phyloP scores from a whole-genome alignment of 129 eudicot species.

The Artemisia tridentata region DNA sequence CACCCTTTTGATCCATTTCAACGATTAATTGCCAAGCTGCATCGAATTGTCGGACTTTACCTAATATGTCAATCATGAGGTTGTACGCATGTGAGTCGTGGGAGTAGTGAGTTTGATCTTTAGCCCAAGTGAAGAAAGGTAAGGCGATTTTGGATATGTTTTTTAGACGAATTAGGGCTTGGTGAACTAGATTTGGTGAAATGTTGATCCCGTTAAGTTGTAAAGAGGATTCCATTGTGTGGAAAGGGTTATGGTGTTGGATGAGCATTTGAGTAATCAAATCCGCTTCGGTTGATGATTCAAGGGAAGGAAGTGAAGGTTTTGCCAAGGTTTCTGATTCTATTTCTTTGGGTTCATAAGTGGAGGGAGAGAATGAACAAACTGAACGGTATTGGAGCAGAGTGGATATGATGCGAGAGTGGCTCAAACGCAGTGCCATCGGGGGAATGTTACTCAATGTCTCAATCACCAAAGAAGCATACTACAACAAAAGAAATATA shows the following conservation, averaged over 20 bases:
- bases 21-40: slow-evolving; percentile 75
- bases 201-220: slow-evolving; percentile 60
- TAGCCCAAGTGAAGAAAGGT: slow-evolving; percentile 69
- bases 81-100: slow-evolving; percentile 47
- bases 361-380: slow-evolving; percentile 16
- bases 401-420: background rate
- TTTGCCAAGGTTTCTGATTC: slow-evolving; percentile 25
- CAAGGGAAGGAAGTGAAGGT: slow-evolving; percentile 52
- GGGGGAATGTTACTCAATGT: background rate
- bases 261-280: slow-evolving; percentile 58
- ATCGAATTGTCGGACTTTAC: slow-evolving; percentile 71
- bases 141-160: slow-evolving; percentile 74
- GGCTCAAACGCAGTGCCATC: slow-evolving; percentile 25
- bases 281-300: slow-evolving; percentile 64
- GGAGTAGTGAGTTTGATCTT: slow-evolving; percentile 24
- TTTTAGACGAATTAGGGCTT: slow-evolving; percentile 72
- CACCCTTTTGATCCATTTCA: slow-evolving; percentile 51
- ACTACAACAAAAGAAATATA: background rate
- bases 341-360: slow-evolving; percentile 11
- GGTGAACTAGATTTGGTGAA: slow-evolving; percentile 58
- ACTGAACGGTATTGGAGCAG: slow-evolving; percentile 10
- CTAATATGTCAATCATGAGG: slow-evolving; percentile 60
- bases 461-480: background rate
- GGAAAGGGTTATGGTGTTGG: slow-evolving; percentile 90
- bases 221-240: slow-evolving; percentile 78